Evolutionary conservation across 2,329 filamentous ascomycete genomes (phyloP), one percentile per base, ranked within the genome.

Genomic region (Colletotrichum siamense): DNA sequence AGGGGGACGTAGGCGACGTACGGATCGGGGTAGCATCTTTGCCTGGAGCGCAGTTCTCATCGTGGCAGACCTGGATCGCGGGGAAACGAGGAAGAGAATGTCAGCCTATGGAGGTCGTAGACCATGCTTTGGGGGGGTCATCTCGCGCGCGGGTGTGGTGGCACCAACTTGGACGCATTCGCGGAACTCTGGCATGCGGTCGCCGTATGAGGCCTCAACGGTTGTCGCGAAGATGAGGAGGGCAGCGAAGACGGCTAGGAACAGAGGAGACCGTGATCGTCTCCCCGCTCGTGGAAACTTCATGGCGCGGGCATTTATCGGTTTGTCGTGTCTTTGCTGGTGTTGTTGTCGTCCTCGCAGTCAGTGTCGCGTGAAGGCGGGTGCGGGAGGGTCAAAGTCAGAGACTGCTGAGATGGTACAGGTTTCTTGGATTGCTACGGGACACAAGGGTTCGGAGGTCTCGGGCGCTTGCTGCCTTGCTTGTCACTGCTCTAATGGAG

Each of bases 101-200:
- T 74, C 28, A 78, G 75, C 72, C 69, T 36, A 22, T 12, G 61
- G 36, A 44, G 6, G 52, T 30, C 39, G 26, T 59, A 57, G 36
- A 59, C 18, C 13, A 67, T 30, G 30, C 10, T n/a, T 66, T 18
- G 36, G 57, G 30, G 12, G 64, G 12, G 59, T 52, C 44, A 52
- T 52, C 44, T 52, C 55, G 55, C 44, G 44, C 34, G 64, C 32
- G 64, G 26, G 59, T 44, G 15, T 75, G 39, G 44, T 44, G 63
- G 69, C 39, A 85, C 87, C 78, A 88, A 98, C 96, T 89, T 95
- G 87, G 69, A 99, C 92, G 84, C 97, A 99, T 84, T 96, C 89
- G 82, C 90, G 91, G 84, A 99, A 99, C 81, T 98, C 96, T 22
- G 95, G 95, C 76, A 98, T 88, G 71, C 92, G 91, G 85, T 99